These are phyloP conservation scores for Balamuthia mandrillaris DNA, from an alignment of 208 protist genomes.

Conservation along the genomic window DNA sequence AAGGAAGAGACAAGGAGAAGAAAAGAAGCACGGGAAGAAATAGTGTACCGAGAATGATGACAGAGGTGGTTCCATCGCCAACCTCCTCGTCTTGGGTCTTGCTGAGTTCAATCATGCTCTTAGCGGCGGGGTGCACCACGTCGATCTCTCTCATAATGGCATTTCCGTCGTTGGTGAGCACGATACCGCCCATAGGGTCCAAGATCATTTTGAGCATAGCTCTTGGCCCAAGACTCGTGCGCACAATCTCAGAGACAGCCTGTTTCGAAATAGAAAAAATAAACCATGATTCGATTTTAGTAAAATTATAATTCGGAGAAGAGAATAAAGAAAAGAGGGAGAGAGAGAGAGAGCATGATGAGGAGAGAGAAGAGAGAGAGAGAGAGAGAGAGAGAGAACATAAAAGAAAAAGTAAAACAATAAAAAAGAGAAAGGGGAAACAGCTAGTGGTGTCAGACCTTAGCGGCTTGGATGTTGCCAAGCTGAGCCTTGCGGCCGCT, in stretches of 20 bases:
- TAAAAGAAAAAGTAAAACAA: too few relatives aligned
- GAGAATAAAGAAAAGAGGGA: neutral
- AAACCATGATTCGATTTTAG: neutral
- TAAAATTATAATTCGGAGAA: neutral
- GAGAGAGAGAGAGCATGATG: neutral
- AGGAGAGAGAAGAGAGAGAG: constrained; percentile 16
- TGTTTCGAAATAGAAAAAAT: constrained; percentile 28
- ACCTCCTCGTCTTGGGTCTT: constrained; percentile 98
- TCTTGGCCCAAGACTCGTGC: constrained; percentile 96
- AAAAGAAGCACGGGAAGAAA: neutral
- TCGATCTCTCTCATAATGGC: constrained; percentile 99
- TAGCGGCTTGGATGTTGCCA: constrained; percentile 96
- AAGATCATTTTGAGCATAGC: constrained; percentile 99
- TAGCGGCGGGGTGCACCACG: constrained; percentile 98
- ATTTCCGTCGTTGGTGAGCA: constrained; percentile 99
- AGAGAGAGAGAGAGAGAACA: constrained; percentile 34
- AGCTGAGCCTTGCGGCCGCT: constrained; percentile 95
- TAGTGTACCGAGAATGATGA: constrained; percentile 89
- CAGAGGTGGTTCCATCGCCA: constrained; percentile 99
- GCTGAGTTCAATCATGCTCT: constrained; percentile 99
- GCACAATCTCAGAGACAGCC: constrained; percentile 97
- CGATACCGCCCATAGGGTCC: constrained; percentile 98
- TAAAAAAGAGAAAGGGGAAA: constrained; percentile 3
- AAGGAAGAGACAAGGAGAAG: neutral
- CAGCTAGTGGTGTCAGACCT: constrained; percentile 63